Evolutionary conservation across 1,284 basidiomycete genomes (phyloP), one percentile per base, ranked within the genome.

Genomic region (Vanrija sp.): DNA sequence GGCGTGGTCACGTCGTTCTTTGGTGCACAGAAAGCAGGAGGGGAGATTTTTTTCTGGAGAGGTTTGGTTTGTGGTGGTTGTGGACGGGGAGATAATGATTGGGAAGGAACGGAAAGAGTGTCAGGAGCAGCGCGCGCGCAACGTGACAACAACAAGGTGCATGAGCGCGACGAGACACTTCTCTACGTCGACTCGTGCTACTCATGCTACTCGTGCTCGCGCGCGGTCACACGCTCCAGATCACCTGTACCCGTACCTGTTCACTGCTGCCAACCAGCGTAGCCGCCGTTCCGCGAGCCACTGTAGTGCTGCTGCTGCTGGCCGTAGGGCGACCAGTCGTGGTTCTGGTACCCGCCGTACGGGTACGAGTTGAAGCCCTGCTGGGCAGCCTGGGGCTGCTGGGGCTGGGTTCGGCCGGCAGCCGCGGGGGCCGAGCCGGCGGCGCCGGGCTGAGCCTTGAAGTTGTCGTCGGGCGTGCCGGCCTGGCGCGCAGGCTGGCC

Each of bases 391-490:
- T 62, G 60, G 25, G 55, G 59, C 54, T 53, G 51, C 45, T 65
- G 62, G 29, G 64, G 65, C 57, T 66, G 63, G 9, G 43, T 50
- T 39, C 55, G 49, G 47, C 51, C 49, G 51, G 61, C 46, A 26
- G 57, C 50, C 39, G 58, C 55, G 52, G 57, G 43, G 12, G 52
- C 52, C 21, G 45, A 43, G 45, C 52, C 44, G 52, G 50, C 55
- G 51, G 39, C 28, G 43, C 18, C 46, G 26, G 64, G 55, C 43
- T 51, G 53, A n/a, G 62, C 58, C 62, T 75, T 75, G 68, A 69
- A 75, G 26, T 64, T 65, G 47, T 75, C 73, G 25, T 73, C 72
- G 34, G 72, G 68, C 6, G 68, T 72, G 15, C 63, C 59, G 15
- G 67, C 58, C 57, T 70, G 64, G 50, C 69, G 61, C 45, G 57